Conservation (phyloP, 441 rosid genomes). For the Viola pubescens region DNA sequence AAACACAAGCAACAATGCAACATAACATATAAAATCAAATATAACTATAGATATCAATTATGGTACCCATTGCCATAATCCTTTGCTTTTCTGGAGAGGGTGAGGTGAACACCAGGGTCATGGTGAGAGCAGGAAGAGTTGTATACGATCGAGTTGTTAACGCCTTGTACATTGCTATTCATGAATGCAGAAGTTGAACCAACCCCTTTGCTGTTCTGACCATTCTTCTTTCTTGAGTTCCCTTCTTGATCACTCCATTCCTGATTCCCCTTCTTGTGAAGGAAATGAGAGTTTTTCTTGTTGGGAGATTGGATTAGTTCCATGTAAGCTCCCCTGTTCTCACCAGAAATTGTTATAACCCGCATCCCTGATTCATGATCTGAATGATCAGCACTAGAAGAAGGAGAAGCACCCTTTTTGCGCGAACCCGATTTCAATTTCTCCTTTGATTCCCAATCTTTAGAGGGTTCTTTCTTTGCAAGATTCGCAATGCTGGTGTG, state of each 20-base stretch:
- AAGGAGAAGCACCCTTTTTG: slow-evolving; percentile 29
- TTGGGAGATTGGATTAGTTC: slow-evolving; percentile 43
- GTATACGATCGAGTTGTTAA: slow-evolving; percentile 63
- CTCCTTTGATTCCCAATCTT: slow-evolving; percentile 16
- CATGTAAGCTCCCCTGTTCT: slow-evolving; percentile 85
- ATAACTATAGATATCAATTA: slow-evolving; percentile 7
- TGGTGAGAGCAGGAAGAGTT: slow-evolving; percentile 47
- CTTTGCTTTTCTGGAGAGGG: slow-evolving; percentile 37
- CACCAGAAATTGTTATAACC: slow-evolving; percentile 66
- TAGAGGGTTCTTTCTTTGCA: slow-evolving; percentile 19
- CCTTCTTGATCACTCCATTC: slow-evolving; percentile 38
- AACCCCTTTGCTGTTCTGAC: slow-evolving; percentile 19
- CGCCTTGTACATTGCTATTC: slow-evolving; percentile 77
- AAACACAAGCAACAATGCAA: too few relatives aligned
- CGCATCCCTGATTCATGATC: slow-evolving; percentile 31
- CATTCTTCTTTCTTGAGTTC: slow-evolving; percentile 22
- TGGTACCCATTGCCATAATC: slow-evolving; percentile 35
- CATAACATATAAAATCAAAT: too few relatives aligned
- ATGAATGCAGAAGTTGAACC: slow-evolving; percentile 35
- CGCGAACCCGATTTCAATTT: slow-evolving; percentile 2
- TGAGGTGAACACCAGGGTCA: slow-evolving; percentile 72
- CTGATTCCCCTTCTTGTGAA: slow-evolving; percentile 19
- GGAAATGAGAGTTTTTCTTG: slow-evolving; percentile 19
- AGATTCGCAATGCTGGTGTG: slow-evolving; percentile 17
- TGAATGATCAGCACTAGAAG: slow-evolving; percentile 11